These are phyloP conservation scores for Xylariaceae sp. DNA, from an alignment of 2,329 filamentous ascomycete species.

Conservation along the genomic window DNA sequence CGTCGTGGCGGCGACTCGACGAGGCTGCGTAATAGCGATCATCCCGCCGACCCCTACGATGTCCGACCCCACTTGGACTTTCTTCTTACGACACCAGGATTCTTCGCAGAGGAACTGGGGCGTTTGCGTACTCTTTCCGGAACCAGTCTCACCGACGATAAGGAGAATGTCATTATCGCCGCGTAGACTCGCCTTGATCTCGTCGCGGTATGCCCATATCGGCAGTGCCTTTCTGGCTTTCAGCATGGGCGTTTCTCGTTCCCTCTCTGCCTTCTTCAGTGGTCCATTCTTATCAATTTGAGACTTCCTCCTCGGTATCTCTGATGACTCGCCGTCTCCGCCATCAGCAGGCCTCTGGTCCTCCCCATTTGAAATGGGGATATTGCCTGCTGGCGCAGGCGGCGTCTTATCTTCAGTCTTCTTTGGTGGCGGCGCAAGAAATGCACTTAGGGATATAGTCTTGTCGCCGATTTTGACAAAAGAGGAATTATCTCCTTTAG, in stretches of 20 bases:
- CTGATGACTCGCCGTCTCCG: neutral
- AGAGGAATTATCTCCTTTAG: slow-evolving; percentile 30
- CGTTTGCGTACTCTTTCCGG: slow-evolving; percentile 93
- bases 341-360: slow-evolving; percentile 9
- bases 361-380: slow-evolving; percentile 7
- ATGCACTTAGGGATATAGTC: slow-evolving; percentile 47
- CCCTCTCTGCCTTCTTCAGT: slow-evolving; percentile 9
- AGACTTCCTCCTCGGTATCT: neutral
- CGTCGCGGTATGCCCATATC: slow-evolving; percentile 69
- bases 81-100: slow-evolving; percentile 68
- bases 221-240: slow-evolving; percentile 64
- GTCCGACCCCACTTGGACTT: slow-evolving; percentile 44
- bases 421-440: slow-evolving; percentile 34
- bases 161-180: slow-evolving; percentile 68
- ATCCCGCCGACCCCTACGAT: slow-evolving; percentile 64
- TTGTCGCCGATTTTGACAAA: slow-evolving; percentile 47
- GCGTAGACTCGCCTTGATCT: slow-evolving; percentile 62
- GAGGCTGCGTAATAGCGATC: slow-evolving; percentile 90
- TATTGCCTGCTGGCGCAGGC: slow-evolving; percentile 8
- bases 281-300: neutral
- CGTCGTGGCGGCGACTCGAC: slow-evolving; percentile 88
- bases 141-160: slow-evolving; percentile 89
- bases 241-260: slow-evolving; percentile 28
- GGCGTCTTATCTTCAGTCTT: slow-evolving; percentile 26
- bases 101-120: slow-evolving; percentile 82